Conservation (phyloP, 306 rosid genomes). For the Trichosanthes truncata region DNA sequence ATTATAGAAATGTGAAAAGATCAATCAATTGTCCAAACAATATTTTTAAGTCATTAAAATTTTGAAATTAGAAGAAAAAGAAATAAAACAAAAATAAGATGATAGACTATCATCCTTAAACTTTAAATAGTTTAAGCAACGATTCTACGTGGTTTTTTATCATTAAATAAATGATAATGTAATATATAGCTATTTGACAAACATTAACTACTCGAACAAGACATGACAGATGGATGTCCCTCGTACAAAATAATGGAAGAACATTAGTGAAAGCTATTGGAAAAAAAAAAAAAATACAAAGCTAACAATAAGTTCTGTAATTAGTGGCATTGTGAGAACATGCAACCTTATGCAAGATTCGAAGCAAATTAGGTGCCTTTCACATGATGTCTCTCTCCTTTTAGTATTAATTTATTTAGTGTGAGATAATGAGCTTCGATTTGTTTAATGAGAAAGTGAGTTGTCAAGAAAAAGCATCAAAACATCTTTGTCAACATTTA, state of each 20-base stretch:
- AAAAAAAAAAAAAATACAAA: background rate
- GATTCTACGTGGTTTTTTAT: too few species aligned
- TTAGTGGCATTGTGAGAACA: background rate
- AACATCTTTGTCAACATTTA: background rate
- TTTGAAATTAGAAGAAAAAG: background rate
- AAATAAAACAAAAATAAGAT: too few species aligned
- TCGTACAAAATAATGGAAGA: background rate
- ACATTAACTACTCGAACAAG: background rate
- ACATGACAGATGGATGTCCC: background rate
- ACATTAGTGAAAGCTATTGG: background rate
- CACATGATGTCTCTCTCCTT: background rate
- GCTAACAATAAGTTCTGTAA: background rate
- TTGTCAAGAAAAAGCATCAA: background rate
- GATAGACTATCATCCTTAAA: too few species aligned
- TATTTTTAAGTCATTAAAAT: too few species aligned
- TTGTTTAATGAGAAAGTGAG: conserved; percentile 3
- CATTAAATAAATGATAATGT: background rate
- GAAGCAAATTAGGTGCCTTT: background rate
- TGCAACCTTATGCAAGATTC: background rate
- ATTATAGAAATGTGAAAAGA: too few species aligned
- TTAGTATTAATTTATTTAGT: background rate
- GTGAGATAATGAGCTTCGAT: background rate
- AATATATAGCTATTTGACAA: background rate
- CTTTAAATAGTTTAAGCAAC: too few species aligned
- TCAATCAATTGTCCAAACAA: background rate